Evolutionary conservation across 768 basidiomycete genomes (phyloP), one percentile per base, ranked within the genome.

Genomic region (Multifurca ochricompacta): DNA sequence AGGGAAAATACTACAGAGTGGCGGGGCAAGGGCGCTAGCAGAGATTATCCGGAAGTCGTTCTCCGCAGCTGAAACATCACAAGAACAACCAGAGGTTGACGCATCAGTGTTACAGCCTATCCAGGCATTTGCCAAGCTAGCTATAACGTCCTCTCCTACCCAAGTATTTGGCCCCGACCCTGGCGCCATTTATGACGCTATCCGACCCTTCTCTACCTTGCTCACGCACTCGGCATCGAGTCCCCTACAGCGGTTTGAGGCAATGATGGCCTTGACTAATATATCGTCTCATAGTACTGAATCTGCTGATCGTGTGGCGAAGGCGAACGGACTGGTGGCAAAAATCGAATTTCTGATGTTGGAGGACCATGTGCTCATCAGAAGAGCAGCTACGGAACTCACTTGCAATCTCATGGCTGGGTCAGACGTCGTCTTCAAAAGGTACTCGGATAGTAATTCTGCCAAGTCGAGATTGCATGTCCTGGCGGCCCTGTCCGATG

Each of bases 231-330:
- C 80, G 1, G 76, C 80, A 0, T 79, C 90, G 8, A 83, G 71
- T 42, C 77, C 87, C 31, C 72, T 98, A 6, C 91, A 96, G 64
- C 78, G 79, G 36, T 99, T 99, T 63, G 96, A 99, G 68, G 82
- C 83, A 3, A 74, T 94, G 62, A 97, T 98, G 95, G 94, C 92
- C 1, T 75, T 99, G 48, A 99, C 96, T 7, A 99, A 99, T 66
- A 71, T 98, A 39, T 84, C 95, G 0, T 93, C 92, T 16, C 77
- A 89, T 48, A 79, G 78, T 45, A 71, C 81, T 0, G 77, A 80
- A 28, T 67, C 83, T 8, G 82, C 89, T 3, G 73, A 78, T 18
- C 79, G 85, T 42, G 79, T 96, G 44, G 83, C 82, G 1, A 72
- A 73, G 41, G 73, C 76, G 0, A 76, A 81, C 8, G 81, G 80